Percentiles rank a stretch among this genome's conserved stretches.
These are phyloP conservation scores for Picochlorum costavermella DNA, from an alignment of 139 green algal genomes.

Conservation along the genomic window DNA sequence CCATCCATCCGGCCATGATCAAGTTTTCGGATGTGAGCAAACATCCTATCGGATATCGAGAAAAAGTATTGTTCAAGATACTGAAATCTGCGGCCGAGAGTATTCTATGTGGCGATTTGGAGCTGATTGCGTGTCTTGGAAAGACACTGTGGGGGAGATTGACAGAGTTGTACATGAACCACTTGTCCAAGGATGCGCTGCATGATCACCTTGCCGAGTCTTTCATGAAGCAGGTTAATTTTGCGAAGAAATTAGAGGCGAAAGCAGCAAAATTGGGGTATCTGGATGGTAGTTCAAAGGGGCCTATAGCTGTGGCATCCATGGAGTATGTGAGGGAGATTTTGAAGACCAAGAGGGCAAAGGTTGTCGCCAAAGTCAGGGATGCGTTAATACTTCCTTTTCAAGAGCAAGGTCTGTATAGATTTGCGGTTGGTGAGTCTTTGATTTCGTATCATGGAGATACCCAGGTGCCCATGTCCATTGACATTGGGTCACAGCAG, in stretches of 20 bases:
- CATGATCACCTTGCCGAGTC: constrained; percentile 17
- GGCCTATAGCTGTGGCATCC: neutral
- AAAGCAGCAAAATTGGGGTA: constrained; percentile 24
- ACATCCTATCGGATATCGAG: neutral
- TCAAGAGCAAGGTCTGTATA: neutral
- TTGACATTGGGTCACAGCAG: constrained; percentile 4
- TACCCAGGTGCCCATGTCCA: constrained; percentile 1
- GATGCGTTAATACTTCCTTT: neutral
- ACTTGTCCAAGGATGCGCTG: neutral
- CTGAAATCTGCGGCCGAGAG: constrained; percentile 10
- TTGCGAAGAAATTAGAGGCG: constrained; percentile 27
- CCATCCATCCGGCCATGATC: no score
- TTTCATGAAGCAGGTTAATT: constrained; percentile 9
- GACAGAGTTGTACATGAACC: constrained; percentile 14
- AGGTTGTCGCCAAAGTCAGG: neutral
- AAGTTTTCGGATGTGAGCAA: neutral
- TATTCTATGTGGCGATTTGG: neutral
- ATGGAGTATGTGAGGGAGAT: neutral
- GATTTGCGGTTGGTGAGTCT: neutral
- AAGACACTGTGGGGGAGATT: constrained; percentile 21
- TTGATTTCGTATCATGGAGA: constrained; percentile 14
- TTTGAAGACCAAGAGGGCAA: neutral
- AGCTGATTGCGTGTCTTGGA: constrained; percentile 13
- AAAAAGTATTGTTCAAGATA: constrained; percentile 1
- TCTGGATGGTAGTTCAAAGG: neutral